These are phyloP conservation scores for Ogataea populi-albae DNA, from an alignment of 805 yeast genomes.

Conservation along the genomic window DNA sequence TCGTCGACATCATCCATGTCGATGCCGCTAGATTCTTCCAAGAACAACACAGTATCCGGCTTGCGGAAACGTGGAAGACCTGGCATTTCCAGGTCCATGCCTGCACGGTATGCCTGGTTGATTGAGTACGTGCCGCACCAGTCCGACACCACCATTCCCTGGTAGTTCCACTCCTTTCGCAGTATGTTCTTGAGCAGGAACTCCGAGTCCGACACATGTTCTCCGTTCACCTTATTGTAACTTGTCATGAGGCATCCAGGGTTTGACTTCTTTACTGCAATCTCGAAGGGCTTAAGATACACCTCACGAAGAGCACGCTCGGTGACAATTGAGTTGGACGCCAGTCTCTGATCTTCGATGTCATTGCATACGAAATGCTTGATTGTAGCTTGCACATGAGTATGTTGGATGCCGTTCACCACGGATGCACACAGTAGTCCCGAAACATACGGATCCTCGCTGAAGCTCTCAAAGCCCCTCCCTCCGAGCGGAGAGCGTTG, in stretches of 20 bases:
- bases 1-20: conserved; percentile 40
- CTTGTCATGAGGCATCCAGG: conserved; percentile 61
- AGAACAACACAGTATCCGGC: conserved; percentile 38
- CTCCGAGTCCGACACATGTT: conserved; percentile 49
- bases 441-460: conserved; percentile 55
- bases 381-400: conserved; percentile 51
- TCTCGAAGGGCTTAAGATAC: conserved; percentile 60
- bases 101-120: conserved; percentile 47
- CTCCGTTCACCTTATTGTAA: conserved; percentile 62
- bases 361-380: conserved; percentile 67
- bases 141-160: conserved; percentile 59
- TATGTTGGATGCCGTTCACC: conserved; percentile 52
- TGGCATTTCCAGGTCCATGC: conserved; percentile 67
- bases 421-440: conserved; percentile 47
- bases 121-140: conserved; percentile 59
- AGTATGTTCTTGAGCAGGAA: conserved; percentile 44
- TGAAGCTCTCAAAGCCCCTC: conserved; percentile 58
- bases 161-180: conserved; percentile 55
- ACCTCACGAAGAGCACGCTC: conserved; percentile 65
- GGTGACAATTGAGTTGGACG: conserved; percentile 47
- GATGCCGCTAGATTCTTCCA: conserved; percentile 41
- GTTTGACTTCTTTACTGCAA: conserved; percentile 49
- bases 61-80: conserved; percentile 49
- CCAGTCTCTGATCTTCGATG: conserved; percentile 52
- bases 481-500: conserved; percentile 48